Conservation (phyloP, 106 monocot species). For the Hemerocallis citrina region DNA sequence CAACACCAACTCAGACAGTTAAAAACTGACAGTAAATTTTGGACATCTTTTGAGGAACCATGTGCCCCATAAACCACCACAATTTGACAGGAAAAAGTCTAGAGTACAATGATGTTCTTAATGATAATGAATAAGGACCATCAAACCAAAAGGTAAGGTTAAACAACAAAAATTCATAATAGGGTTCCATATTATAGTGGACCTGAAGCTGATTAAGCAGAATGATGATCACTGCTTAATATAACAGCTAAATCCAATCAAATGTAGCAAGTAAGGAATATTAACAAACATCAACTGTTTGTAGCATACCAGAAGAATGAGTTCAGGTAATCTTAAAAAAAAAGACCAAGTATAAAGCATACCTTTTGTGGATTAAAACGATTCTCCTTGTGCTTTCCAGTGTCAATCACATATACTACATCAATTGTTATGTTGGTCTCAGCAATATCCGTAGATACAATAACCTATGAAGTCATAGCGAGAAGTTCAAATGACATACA, state of each 20-base stretch:
- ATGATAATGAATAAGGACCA: too few species aligned
- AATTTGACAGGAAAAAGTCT: too few species aligned
- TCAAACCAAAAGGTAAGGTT: too few species aligned
- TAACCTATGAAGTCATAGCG: conserved; percentile 47
- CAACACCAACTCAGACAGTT: too few species aligned
- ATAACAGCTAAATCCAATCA: neutral
- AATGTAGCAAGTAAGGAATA: neutral
- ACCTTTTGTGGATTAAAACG: conserved; percentile 92
- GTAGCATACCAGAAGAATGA: neutral
- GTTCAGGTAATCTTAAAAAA: neutral
- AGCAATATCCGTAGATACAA: conserved; percentile 89
- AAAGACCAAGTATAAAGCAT: neutral
- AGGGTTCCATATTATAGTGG: too few species aligned
- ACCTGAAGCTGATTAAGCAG: too few species aligned
- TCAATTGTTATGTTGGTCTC: conserved; percentile 98
- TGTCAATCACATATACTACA: conserved; percentile 88
- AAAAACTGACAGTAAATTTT: too few species aligned
- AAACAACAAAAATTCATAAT: too few species aligned
- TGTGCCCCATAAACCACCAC: too few species aligned
- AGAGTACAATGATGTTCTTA: too few species aligned
- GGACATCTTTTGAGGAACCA: too few species aligned
- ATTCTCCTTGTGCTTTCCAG: conserved; percentile 95
- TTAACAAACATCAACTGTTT: neutral
- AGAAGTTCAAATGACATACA: neutral
- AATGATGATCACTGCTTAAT: too few species aligned